These are phyloP conservation scores for Pythium utonaiense DNA, from an alignment of 352 stramenopile species.

Conservation along the genomic window DNA sequence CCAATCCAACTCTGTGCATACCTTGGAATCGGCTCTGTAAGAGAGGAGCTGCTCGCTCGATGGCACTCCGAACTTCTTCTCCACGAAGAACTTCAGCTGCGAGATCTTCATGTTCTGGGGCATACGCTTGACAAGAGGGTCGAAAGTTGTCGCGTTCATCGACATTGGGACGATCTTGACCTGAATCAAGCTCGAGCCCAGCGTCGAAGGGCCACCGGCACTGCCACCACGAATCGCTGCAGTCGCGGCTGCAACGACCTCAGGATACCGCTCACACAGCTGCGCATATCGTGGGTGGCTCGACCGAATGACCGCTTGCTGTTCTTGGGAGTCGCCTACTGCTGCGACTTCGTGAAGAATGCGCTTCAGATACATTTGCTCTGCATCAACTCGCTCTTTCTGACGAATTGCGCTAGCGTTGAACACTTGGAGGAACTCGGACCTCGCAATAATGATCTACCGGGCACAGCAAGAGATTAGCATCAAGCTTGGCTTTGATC, in stretches of 20 bases:
- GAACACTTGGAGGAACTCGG: conserved; percentile 42
- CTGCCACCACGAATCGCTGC: conserved; percentile 20
- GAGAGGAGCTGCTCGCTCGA: conserved; percentile 50
- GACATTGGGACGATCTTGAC: conserved; percentile 73
- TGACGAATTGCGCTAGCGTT: conserved; percentile 58
- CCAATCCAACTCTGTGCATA: conserved; percentile 3
- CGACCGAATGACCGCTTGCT: conserved; percentile 31
- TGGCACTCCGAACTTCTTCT: conserved; percentile 70
- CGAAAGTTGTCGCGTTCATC: conserved; percentile 62
- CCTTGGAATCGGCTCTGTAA: conserved; percentile 52
- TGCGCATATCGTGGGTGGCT: conserved; percentile 44
- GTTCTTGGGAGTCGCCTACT: conserved; percentile 23
- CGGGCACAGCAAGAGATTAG: not conserved
- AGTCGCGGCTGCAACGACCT: conserved; percentile 28
- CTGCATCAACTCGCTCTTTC: conserved; percentile 68
- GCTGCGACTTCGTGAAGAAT: conserved; percentile 68
- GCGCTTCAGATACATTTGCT: conserved; percentile 82
- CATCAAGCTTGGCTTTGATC: too few relatives aligned
- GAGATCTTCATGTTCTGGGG: conserved; percentile 75
- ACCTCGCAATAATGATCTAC: conserved; percentile 61
- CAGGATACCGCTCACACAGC: conserved; percentile 51
- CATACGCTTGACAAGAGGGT: conserved; percentile 64
- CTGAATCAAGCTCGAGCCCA: conserved; percentile 55
- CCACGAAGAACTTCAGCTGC: conserved; percentile 65
- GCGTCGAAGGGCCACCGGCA: conserved; percentile 28